phyloP scores from a whole-genome alignment of 805 yeast genomes.

The Kregervanrija fluxuum region DNA sequence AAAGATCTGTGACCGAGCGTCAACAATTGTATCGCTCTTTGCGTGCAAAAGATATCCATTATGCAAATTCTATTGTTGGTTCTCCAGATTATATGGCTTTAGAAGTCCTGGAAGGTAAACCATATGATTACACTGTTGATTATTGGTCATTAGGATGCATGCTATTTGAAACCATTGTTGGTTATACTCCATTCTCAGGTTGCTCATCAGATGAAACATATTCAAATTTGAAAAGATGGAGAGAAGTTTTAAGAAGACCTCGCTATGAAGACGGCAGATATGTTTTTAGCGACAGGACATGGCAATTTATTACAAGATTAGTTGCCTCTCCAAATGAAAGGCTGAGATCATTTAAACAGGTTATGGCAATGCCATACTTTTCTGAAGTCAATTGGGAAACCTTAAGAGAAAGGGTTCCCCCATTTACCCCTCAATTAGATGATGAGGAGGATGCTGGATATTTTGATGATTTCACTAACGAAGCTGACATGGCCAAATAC shows the following conservation, averaged over 20 bases:
- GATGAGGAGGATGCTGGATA: conserved; percentile 98
- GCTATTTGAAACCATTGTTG: conserved; percentile 91
- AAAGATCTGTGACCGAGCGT: conserved; percentile 78
- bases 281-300: conserved; percentile 93
- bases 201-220: conserved; percentile 91
- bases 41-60: conserved; percentile 70
- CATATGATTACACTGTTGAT: conserved; percentile 93
- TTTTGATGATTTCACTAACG: conserved; percentile 95
- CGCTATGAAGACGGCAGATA: conserved; percentile 84
- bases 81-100: conserved; percentile 99
- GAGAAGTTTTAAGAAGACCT: conserved; percentile 80
- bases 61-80: conserved; percentile 94
- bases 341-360: conserved; percentile 71
- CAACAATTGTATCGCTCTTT: conserved; percentile 77
- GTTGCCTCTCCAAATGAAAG: conserved; percentile 76
- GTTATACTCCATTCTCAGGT: conserved; percentile 97
- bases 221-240: conserved; percentile 89
- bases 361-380: conserved; percentile 74
- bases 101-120: conserved; percentile 90
- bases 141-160: conserved; percentile 99
- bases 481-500: conserved; percentile 94
- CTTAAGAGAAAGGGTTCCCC: conserved; percentile 71
- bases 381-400: conserved; percentile 73
- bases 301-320: conserved; percentile 76
- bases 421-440: conserved; percentile 94